phyloP scores from a whole-genome alignment of 2,329 filamentous ascomycete genomes.

The Aureobasidium zeae region DNA sequence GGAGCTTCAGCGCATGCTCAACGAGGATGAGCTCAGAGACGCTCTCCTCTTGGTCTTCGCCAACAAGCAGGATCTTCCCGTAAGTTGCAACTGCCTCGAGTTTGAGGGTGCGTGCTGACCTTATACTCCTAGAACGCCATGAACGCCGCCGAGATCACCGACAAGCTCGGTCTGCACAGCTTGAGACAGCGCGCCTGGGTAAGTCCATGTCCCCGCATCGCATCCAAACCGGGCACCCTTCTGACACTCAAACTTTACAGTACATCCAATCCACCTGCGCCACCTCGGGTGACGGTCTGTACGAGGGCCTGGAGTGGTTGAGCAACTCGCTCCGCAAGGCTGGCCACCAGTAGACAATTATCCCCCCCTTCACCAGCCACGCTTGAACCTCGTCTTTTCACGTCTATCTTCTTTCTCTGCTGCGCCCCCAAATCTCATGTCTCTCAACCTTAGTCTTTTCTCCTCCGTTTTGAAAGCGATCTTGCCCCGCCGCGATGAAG shows the following conservation, averaged over 20 bases:
- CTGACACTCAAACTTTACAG: constrained; percentile 33
- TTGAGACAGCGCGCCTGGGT: constrained; percentile 98
- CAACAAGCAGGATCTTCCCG: constrained; percentile 94
- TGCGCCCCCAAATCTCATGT: constrained; percentile 11
- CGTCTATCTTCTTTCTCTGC: constrained; percentile 8
- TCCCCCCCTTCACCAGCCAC: too few species aligned
- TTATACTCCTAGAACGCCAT: constrained; percentile 71
- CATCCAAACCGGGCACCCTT: background rate
- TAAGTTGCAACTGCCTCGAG: constrained; percentile 45
- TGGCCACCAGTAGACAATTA: constrained; percentile 37
- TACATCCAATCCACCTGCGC: constrained; percentile 99
- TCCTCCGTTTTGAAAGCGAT: background rate
- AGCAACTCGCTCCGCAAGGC: constrained; percentile 47
- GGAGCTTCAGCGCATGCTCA: constrained; percentile 94
- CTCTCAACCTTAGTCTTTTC: constrained; percentile 12
- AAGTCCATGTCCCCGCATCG: constrained; percentile 36
- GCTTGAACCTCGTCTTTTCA: constrained; percentile 8
- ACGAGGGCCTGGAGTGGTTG: constrained; percentile 78
- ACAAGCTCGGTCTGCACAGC: constrained; percentile 99
- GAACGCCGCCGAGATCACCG: constrained; percentile 99
- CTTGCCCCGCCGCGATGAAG: too few species aligned
- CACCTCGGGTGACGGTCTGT: constrained; percentile 97
- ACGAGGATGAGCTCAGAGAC: constrained; percentile 96
- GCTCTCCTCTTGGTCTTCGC: constrained; percentile 90
- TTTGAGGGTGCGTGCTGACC: constrained; percentile 1